Conservation (phyloP, 306 rosid genomes). For the Prunus dulcis region DNA sequence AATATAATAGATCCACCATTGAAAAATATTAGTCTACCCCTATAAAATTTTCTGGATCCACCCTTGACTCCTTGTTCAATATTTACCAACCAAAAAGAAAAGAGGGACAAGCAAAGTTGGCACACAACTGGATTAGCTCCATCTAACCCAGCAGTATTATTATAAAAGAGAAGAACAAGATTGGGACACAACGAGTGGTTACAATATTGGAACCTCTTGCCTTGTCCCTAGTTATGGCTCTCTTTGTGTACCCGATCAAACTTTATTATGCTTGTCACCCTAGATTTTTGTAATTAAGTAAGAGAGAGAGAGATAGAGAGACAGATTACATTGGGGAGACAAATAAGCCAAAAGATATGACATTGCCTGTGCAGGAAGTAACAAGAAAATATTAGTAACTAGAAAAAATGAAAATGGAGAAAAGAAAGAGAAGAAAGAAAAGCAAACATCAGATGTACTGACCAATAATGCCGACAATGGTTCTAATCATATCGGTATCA, state of each 20-base stretch:
- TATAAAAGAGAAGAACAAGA: not conserved
- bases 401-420: not conserved
- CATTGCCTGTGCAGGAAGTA: constrained; percentile 54
- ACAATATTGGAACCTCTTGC: too few species aligned
- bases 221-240: constrained; percentile 7
- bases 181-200: not conserved
- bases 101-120: not conserved
- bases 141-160: not conserved
- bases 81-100: not conserved
- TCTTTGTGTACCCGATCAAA: not conserved
- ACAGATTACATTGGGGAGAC: not conserved
- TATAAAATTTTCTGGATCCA: too few species aligned
- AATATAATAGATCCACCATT: too few species aligned
- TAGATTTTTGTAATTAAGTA: not conserved
- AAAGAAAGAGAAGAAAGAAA: not conserved
- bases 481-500: constrained; percentile 23
- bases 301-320: not conserved
- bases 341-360: constrained; percentile 62
- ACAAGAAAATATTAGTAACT: not conserved
- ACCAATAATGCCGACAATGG: constrained; percentile 50
- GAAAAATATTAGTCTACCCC: not conserved
- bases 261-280: not conserved
- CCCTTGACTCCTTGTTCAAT: not conserved
- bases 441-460: constrained; percentile 4
- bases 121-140: not conserved